Percentiles rank a stretch among this genome's conserved stretches.
Conservation (phyloP, 129 eudicot genomes). For the Saussurea involucrata region DNA sequence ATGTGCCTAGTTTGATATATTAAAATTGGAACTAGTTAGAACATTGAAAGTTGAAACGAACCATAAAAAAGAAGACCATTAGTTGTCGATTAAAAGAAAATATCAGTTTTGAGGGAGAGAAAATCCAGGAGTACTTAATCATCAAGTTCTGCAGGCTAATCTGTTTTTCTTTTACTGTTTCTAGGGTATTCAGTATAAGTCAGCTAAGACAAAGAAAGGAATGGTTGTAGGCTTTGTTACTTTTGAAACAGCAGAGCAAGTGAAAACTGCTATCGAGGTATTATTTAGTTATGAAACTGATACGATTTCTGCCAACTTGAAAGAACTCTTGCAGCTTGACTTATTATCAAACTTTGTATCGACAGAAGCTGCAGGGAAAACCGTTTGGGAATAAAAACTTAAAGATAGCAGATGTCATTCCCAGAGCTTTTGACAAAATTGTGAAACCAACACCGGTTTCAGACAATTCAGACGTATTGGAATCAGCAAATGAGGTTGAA, state of each 20-base stretch:
- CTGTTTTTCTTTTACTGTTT: neutral
- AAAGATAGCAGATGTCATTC: conserved; percentile 66
- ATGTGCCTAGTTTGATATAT: too few relatives aligned
- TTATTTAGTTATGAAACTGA: neutral
- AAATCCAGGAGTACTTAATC: neutral
- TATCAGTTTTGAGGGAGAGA: neutral
- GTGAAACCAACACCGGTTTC: conserved; percentile 16
- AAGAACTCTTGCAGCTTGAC: neutral
- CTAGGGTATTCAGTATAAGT: conserved; percentile 62
- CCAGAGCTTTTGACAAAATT: conserved; percentile 63
- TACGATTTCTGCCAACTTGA: neutral
- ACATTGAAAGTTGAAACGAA: neutral
- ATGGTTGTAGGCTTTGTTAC: conserved; percentile 80
- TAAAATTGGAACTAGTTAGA: too few relatives aligned
- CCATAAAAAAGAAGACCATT: neutral
- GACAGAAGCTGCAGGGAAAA: conserved; percentile 76
- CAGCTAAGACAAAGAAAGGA: conserved; percentile 91
- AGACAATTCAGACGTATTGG: conserved; percentile 8
- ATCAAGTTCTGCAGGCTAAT: neutral
- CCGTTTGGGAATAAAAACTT: conserved; percentile 55
- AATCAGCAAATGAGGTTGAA: conserved; percentile 31
- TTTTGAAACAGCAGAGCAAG: conserved; percentile 64
- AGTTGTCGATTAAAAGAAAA: too few relatives aligned
- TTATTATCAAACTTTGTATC: conserved; percentile 23
- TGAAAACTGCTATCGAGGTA: conserved; percentile 71